These are phyloP conservation scores for Xenosphaeropsis pyriputrescens DNA, from an alignment of 2,329 filamentous ascomycete genomes.

Conservation along the genomic window DNA sequence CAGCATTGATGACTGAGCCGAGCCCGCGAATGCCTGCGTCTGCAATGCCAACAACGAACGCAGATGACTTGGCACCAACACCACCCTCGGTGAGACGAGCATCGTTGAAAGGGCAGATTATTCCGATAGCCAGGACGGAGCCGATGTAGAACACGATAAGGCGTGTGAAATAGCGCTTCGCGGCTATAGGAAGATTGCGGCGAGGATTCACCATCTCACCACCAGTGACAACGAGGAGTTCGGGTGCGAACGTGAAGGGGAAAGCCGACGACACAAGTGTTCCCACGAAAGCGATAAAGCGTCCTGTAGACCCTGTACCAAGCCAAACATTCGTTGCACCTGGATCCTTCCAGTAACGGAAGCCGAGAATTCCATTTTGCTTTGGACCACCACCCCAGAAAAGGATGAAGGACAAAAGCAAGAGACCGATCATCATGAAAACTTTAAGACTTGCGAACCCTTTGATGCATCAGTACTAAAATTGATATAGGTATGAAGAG, in stretches of 20 bases:
- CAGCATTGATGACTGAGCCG: constrained; percentile 37
- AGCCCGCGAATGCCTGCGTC: constrained; percentile 32
- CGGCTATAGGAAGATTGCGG: constrained; percentile 43
- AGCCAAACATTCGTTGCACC: constrained; percentile 27
- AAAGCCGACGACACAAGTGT: constrained; percentile 30
- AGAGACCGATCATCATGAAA: constrained; percentile 16
- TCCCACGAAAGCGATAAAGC: constrained; percentile 35
- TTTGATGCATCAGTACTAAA: neutral
- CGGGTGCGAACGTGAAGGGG: constrained; percentile 32
- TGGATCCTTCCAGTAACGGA: constrained; percentile 32
- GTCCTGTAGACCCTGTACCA: constrained; percentile 24
- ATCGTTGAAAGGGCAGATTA: constrained; percentile 41
- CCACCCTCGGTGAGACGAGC: constrained; percentile 33
- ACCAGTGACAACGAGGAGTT: constrained; percentile 37
- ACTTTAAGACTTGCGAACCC: constrained; percentile 18
- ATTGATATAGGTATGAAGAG: neutral
- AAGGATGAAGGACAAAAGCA: constrained; percentile 18
- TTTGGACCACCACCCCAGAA: constrained; percentile 20
- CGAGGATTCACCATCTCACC: constrained; percentile 43
- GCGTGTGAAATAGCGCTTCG: constrained; percentile 44
- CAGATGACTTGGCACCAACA: constrained; percentile 33
- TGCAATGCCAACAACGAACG: constrained; percentile 32
- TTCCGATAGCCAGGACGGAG: constrained; percentile 27
- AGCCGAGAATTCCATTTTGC: constrained; percentile 18
- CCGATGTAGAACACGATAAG: constrained; percentile 42